Base-by-base conservation (phyloP, 2,329 filamentous ascomycete genomes). In the Laburnicola sp. region DNA sequence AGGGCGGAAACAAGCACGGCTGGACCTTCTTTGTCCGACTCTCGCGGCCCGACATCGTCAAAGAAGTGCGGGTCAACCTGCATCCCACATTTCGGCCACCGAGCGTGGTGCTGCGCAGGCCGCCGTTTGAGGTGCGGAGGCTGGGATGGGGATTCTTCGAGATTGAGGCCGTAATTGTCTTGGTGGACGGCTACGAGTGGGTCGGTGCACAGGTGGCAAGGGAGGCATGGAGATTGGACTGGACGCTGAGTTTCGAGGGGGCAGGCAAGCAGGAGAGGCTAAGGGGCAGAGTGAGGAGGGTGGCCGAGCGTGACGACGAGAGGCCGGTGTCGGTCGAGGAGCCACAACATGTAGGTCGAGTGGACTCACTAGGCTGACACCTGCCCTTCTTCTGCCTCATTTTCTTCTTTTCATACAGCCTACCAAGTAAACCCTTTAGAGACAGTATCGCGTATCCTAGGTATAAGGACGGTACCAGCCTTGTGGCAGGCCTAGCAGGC, bases 21-120 rank as follows among this genome's bases (percentile, higher is more conserved):
- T 79, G 77, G 76, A 74, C 69, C 0, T 78, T 78, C 53, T 79
- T 78, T 54, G 73, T 78, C 4, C 56, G 66, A n/a, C 64, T 71
- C 0, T 74, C 70, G n/a, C 64, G 74, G 2, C 70, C 65, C 7
- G 75, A 78, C n/a, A 68, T 79, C 25, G 67, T 79, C 6, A 66
- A 76, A 47, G 68, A 77, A 50, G 72, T 79, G 6, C 71, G 75
- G 26, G 70, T 78, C 3, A 51, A 68, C 21, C 39, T 73, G 45
- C 76, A 78, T 54, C 74, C 74, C 16, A 77, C 75, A 1, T 78
- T 78, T 50, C 65, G 67, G 0, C 74, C 71, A 9, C 65, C 63
- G 6, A 62, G 61, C 7, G 46, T 77, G 2, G 60, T 73, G 2
- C 63, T 73, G 7, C 58, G 62, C 21, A 54, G 64, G 3, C 52